These are phyloP conservation scores for Nepenthes gracilis DNA, from an alignment of 148 eudicot genomes.

Conservation along the genomic window DNA sequence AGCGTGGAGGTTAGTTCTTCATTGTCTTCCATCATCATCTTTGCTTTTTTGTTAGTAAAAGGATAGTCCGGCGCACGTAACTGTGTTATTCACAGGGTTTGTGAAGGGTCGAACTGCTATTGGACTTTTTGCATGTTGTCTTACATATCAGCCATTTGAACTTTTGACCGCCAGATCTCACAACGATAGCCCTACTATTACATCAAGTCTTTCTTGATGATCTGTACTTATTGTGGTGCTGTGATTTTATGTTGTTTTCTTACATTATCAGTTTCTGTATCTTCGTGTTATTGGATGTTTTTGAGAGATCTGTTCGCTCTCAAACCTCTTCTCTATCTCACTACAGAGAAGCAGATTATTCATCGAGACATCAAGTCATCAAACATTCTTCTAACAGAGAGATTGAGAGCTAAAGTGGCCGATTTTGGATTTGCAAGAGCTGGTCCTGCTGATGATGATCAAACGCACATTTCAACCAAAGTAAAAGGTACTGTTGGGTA, in stretches of 20 bases:
- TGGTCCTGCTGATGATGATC: constrained; percentile 56
- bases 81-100: no score
- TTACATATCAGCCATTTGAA: no score
- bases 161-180: no score
- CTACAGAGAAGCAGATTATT: constrained; percentile 81
- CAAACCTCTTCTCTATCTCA: constrained; percentile 9
- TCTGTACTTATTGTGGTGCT: no score
- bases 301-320: neutral
- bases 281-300: neutral
- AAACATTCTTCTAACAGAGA: constrained; percentile 80
- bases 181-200: no score
- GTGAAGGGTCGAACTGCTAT: no score
- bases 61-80: no score
- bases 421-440: constrained; percentile 98
- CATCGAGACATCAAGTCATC: constrained; percentile 97
- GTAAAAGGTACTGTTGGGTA: constrained; percentile 98
- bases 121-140: no score
- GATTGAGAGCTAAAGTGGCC: constrained; percentile 85
- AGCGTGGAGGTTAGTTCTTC: no score
- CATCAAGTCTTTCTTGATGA: no score
- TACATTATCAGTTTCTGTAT: neutral
- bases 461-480: constrained; percentile 88
- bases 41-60: no score
- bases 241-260: neutral
- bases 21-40: no score